A percentile compares a stretch with the other conserved stretches of the same genome.
Conservation (phyloP, 2,329 filamentous ascomycete genomes). For the Colletotrichum siamense region DNA sequence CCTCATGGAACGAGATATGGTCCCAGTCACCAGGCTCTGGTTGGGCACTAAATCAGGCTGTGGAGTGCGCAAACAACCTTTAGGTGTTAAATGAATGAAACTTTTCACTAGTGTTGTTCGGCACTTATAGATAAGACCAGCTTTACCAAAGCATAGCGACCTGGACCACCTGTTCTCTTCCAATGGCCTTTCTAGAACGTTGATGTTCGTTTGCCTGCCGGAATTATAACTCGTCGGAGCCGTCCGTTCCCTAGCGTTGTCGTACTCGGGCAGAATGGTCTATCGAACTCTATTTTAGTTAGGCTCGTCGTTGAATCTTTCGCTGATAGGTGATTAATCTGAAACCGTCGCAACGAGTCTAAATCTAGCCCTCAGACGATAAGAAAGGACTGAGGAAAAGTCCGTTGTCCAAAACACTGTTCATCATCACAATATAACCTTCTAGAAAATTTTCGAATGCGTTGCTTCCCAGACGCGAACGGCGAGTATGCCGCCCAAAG, state of each 20-base stretch:
- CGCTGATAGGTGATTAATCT: background rate
- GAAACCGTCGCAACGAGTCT: background rate
- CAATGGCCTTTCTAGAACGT: background rate
- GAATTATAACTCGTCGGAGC: background rate
- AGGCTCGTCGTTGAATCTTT: background rate
- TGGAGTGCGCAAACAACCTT: background rate
- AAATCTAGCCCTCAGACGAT: background rate
- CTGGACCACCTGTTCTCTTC: background rate
- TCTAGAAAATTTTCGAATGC: background rate
- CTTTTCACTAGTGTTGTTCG: background rate
- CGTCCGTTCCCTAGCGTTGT: background rate
- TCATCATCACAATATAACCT: background rate
- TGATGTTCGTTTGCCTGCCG: background rate
- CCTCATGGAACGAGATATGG: constrained; percentile 40
- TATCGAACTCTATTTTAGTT: background rate
- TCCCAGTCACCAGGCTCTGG: constrained; percentile 6
- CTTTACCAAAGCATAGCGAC: background rate
- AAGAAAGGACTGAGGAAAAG: background rate
- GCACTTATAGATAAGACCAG: background rate
- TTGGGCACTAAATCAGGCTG: constrained; percentile 9
- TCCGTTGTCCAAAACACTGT: background rate
- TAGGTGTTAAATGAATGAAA: background rate
- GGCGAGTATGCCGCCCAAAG: background rate
- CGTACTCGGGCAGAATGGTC: background rate
- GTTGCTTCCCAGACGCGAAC: background rate